These are phyloP conservation scores for Botrytis squamosa DNA, from an alignment of 2,329 filamentous ascomycete genomes.

Conservation along the genomic window DNA sequence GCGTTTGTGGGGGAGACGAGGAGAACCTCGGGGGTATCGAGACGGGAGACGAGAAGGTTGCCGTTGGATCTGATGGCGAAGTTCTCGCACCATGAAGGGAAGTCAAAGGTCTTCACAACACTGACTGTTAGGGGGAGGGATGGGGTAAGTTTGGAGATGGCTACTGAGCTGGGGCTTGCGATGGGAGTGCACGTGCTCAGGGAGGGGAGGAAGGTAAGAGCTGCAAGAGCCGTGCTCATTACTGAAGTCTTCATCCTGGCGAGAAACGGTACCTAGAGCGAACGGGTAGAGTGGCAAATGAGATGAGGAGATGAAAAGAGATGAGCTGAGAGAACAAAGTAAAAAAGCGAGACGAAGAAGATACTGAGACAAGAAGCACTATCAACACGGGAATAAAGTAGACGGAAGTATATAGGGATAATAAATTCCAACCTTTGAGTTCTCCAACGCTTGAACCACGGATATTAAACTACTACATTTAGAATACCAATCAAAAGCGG, in stretches of 20 bases:
- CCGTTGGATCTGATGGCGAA: slow-evolving; percentile 41
- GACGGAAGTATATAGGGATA: not conserved
- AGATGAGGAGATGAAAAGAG: not conserved
- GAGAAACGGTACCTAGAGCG: not conserved
- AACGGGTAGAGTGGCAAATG: not conserved
- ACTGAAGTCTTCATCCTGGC: slow-evolving; percentile 13
- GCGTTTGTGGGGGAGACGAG: slow-evolving; percentile 38
- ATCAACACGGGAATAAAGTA: not conserved
- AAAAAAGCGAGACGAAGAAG: not conserved
- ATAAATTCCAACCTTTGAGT: not conserved
- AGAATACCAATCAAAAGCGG: not conserved
- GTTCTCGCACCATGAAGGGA: slow-evolving; percentile 39
- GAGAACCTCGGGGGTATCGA: slow-evolving; percentile 39
- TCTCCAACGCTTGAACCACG: not conserved
- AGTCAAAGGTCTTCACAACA: slow-evolving; percentile 18
- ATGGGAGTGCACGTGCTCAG: slow-evolving; percentile 12
- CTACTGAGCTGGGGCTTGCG: not conserved
- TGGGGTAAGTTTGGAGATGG: not conserved
- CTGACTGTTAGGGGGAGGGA: slow-evolving; percentile 23
- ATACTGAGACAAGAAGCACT: not conserved
- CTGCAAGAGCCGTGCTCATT: not conserved
- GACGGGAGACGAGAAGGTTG: slow-evolving; percentile 40
- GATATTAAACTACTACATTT: slow-evolving; percentile 12
- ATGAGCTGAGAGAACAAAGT: not conserved
- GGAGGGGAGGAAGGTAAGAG: not conserved